Base-by-base conservation (phyloP, 345 rosid species). In the Camelina neglecta region DNA sequence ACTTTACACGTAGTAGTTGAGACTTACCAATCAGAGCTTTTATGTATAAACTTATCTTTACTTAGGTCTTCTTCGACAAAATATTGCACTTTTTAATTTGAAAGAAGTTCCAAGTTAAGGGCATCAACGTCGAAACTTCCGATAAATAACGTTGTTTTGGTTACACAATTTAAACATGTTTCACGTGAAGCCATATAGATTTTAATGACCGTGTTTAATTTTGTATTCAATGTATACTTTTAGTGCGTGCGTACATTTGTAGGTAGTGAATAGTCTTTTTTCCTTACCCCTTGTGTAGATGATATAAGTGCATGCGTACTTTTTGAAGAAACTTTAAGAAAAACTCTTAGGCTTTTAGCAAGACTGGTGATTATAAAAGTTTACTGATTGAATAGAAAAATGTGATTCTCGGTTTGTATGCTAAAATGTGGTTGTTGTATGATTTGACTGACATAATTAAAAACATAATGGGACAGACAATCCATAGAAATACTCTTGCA, bases 171-270 rank as follows among this genome's bases (percentile, higher is more conserved):
- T 13, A 15, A 45, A 68, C 26, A 75, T 39, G 74, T 41, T 68
- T 60, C 47, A 41, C 74, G 68, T 67, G 68, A 50, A 50, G 24
- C 56, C 38, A n/a, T 51, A 26, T 9, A 60, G 47, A 68, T 68
- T 18, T 60, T 16, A 73, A 41, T 63, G 8, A 51, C 2, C 51
- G 33, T 53, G 44, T 65, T 53, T 57, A n/a, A 42, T 16, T 11
- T 15, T 13, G 11, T 58, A 5, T 45, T 31, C 65, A 45, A 60
- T 33, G 45, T 58, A 16, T 18, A 41, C 16, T 64, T 55, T 13
- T 55, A 55, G 71, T 42, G 65, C 48, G 47, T 33, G 16, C 45
- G 54, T 47, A 56, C 38, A 56, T 57, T 33, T 45, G 15, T 45
- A 65, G 58, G 57, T 65, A 13, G 38, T 21, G 7, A 31, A 54